phyloP scores from a whole-genome alignment of 1,284 basidiomycete genomes.

The Mycosarcoma maydis region DNA sequence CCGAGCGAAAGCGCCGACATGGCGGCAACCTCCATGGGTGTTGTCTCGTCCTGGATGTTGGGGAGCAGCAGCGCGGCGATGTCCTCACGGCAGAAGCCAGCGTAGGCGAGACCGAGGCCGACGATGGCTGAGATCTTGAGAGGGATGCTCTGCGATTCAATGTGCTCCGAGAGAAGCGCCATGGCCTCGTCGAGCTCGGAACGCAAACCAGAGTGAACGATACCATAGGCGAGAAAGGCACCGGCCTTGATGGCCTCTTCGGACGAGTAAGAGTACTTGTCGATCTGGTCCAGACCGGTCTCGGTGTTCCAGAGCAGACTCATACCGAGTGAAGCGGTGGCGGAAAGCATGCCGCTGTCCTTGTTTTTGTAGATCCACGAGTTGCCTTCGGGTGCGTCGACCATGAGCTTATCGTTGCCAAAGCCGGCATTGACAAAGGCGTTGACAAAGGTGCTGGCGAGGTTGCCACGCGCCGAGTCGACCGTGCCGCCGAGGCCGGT shows the following conservation, averaged over 20 bases:
- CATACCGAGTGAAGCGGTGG: slow-evolving; percentile 91
- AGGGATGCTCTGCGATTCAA: slow-evolving; percentile 84
- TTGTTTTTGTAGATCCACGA: slow-evolving; percentile 99
- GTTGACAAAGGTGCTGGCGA: slow-evolving; percentile 97
- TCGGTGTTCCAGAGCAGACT: slow-evolving; percentile 97
- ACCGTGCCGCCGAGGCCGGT: slow-evolving; percentile 71
- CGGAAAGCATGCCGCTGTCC: slow-evolving; percentile 98
- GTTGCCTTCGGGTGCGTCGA: slow-evolving; percentile 91
- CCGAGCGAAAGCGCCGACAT: slow-evolving; percentile 88
- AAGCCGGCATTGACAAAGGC: slow-evolving; percentile 99
- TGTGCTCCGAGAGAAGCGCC: slow-evolving; percentile 88
- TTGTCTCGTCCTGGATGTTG: slow-evolving; percentile 63
- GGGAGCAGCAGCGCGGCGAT: slow-evolving; percentile 69
- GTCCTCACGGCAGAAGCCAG: slow-evolving; percentile 89
- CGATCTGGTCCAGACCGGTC: slow-evolving; percentile 89
- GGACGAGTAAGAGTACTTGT: slow-evolving; percentile 95
- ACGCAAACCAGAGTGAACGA: slow-evolving; percentile 87
- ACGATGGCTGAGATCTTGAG: slow-evolving; percentile 87
- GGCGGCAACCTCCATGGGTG: slow-evolving; percentile 87
- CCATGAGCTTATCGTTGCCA: slow-evolving; percentile 98
- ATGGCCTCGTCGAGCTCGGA: slow-evolving; percentile 94
- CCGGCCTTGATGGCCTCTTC: slow-evolving; percentile 99
- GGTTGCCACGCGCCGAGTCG: slow-evolving; percentile 92
- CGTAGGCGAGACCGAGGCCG: slow-evolving; percentile 83
- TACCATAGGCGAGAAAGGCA: slow-evolving; percentile 91